Evolutionary conservation across 352 stramenopile genomes (phyloP).

Genomic region (Lagenidium giganteum): DNA sequence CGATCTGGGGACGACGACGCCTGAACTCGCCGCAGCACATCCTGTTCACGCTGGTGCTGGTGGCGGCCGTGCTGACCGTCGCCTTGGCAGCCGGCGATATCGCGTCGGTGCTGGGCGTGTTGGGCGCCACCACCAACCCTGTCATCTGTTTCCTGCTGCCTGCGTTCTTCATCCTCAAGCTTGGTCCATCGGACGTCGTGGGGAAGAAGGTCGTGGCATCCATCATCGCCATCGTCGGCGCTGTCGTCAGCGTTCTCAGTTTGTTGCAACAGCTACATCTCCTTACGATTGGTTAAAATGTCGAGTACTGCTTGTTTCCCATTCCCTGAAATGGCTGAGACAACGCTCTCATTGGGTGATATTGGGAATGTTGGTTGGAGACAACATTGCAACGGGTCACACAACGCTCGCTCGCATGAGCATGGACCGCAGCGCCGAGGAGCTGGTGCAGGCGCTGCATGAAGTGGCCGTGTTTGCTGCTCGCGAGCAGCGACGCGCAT

Average conservation of each 20-base stretch:
- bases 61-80: constrained; percentile 42
- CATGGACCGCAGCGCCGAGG: too few relatives aligned
- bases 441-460: constrained; percentile 49
- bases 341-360: too few relatives aligned
- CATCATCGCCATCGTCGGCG: constrained; percentile 35
- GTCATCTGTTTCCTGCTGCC: constrained; percentile 87
- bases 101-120: constrained; percentile 73
- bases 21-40: constrained; percentile 44
- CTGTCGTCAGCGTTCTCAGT: constrained; percentile 43
- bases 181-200: constrained; percentile 33
- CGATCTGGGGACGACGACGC: constrained; percentile 39
- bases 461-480: constrained; percentile 47
- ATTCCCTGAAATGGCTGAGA: neutral
- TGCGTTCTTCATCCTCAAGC: constrained; percentile 63
- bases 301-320: too few relatives aligned
- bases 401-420: too few relatives aligned
- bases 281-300: constrained; percentile 1
- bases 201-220: constrained; percentile 40
- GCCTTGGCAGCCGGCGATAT: constrained; percentile 78
- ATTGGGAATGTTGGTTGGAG: too few relatives aligned
- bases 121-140: constrained; percentile 83
- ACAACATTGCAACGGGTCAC: too few relatives aligned
- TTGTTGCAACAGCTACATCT: constrained; percentile 41
- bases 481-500: constrained; percentile 14
- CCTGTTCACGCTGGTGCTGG: constrained; percentile 47